A percentile compares a stretch with the other conserved stretches of the same genome.
phyloP scores from a whole-genome alignment of 495 filamentous ascomycete genomes.

The Immersiella caudata region DNA sequence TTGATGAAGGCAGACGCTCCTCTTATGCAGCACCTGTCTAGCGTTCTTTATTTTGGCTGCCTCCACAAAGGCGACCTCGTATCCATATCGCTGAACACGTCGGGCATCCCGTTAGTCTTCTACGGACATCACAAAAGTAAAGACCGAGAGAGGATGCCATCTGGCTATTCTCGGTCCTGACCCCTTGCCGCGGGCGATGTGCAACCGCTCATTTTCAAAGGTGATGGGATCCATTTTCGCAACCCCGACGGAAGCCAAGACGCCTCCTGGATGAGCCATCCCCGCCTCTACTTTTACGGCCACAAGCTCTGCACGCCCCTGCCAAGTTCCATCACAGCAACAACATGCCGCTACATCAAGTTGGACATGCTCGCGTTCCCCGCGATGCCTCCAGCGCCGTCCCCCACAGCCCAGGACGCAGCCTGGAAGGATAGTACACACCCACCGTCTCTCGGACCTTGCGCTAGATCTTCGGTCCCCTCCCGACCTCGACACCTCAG shows the following conservation, averaged over 20 bases:
- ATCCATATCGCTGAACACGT: slow-evolving; percentile 33
- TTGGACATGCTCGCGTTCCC: background rate
- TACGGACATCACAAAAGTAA: slow-evolving; percentile 6
- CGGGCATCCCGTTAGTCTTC: slow-evolving; percentile 27
- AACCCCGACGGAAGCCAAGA: background rate
- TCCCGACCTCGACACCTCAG: background rate
- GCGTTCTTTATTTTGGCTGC: slow-evolving; percentile 25
- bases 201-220: slow-evolving; percentile 18
- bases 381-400: background rate
- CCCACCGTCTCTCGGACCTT: background rate
- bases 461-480: background rate
- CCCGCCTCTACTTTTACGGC: background rate
- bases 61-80: slow-evolving; percentile 29
- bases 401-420: background rate
- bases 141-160: slow-evolving; percentile 25
- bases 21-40: slow-evolving; percentile 29
- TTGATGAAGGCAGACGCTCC: background rate
- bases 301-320: background rate
- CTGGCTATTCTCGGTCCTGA: slow-evolving; percentile 27
- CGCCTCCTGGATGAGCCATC: slow-evolving; percentile 25
- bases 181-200: slow-evolving; percentile 25
- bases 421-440: background rate
- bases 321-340: background rate
- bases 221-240: slow-evolving; percentile 13
- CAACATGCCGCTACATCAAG: background rate